These are phyloP conservation scores for Aureobasidium sp. DNA, from an alignment of 2,329 filamentous ascomycete genomes.

Conservation along the genomic window DNA sequence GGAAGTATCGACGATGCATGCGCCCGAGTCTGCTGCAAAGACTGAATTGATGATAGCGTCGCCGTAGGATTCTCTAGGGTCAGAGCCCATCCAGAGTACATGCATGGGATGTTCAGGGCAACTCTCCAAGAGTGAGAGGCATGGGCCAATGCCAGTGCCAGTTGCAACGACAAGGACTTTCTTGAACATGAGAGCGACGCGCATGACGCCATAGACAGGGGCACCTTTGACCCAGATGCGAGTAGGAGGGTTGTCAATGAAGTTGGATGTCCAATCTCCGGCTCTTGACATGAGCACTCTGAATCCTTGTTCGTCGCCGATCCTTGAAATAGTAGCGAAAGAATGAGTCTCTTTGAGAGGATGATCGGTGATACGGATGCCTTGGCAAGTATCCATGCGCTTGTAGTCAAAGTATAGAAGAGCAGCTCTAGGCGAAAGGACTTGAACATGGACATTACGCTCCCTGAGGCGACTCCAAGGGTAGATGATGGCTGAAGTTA, in stretches of 20 bases:
- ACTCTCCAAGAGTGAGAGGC: slow-evolving; percentile 54
- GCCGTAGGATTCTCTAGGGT: slow-evolving; percentile 58
- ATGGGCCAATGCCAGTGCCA: slow-evolving; percentile 66
- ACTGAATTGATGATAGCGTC: slow-evolving; percentile 50
- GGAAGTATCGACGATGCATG: slow-evolving; percentile 62
- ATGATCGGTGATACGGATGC: slow-evolving; percentile 52
- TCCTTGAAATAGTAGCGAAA: slow-evolving; percentile 65
- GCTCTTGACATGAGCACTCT: slow-evolving; percentile 65
- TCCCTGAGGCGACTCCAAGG: slow-evolving; percentile 68
- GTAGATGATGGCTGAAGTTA: slow-evolving; percentile 59
- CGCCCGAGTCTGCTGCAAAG: slow-evolving; percentile 50
- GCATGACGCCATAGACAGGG: slow-evolving; percentile 60
- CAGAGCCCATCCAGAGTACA: slow-evolving; percentile 62
- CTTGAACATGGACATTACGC: slow-evolving; percentile 57
- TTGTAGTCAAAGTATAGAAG: slow-evolving; percentile 63
- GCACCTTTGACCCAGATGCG: slow-evolving; percentile 62
- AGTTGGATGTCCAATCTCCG: slow-evolving; percentile 64
- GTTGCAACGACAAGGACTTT: slow-evolving; percentile 62
- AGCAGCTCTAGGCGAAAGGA: slow-evolving; percentile 64
- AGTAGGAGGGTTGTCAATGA: slow-evolving; percentile 55
- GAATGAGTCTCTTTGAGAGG: slow-evolving; percentile 67
- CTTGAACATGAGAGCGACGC: slow-evolving; percentile 59
- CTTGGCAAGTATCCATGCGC: slow-evolving; percentile 28
- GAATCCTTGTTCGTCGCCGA: slow-evolving; percentile 47
- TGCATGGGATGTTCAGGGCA: slow-evolving; percentile 43